Percentiles rank a stretch among this genome's conserved stretches.
Evolutionary conservation across 305 asterid species (phyloP).

Genomic region (Solanum hybrid): DNA sequence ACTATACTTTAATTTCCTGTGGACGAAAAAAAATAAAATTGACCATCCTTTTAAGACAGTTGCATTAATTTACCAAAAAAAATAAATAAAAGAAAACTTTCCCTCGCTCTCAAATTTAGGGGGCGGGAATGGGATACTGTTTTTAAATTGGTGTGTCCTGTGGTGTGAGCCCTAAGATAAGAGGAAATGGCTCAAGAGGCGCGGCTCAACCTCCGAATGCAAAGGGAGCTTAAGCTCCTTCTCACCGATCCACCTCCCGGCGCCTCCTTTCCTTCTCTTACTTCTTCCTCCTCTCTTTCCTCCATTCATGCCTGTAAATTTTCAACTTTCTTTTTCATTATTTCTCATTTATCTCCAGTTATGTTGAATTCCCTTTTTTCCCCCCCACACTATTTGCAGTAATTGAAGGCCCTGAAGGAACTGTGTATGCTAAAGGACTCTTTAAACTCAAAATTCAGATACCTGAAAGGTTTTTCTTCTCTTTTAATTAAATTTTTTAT

Average conservation of each 20-base stretch:
- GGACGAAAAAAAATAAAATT: background rate
- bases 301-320: slow-evolving; percentile 54
- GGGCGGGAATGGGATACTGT: background rate
- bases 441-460: slow-evolving; percentile 61
- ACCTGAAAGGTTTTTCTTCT: slow-evolving; percentile 49
- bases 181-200: slow-evolving; percentile 63
- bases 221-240: slow-evolving; percentile 68
- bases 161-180: background rate
- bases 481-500: background rate
- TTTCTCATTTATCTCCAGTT: background rate
- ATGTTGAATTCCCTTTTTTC: background rate
- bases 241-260: slow-evolving; percentile 76
- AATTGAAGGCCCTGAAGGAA: slow-evolving; percentile 65
- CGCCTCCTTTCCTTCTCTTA: slow-evolving; percentile 59
- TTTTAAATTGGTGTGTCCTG: background rate
- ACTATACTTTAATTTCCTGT: background rate
- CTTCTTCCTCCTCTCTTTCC: slow-evolving; percentile 45
- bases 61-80: background rate
- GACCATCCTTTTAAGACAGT: background rate
- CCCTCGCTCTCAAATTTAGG: background rate
- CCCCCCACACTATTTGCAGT: slow-evolving; percentile 22
- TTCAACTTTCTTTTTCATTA: background rate
- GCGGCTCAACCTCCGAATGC: slow-evolving; percentile 67
- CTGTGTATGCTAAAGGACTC: slow-evolving; percentile 61
- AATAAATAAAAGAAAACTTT: background rate